Base-by-base conservation (phyloP, 2,329 filamentous ascomycete species). In the Dendryphion nanum region DNA sequence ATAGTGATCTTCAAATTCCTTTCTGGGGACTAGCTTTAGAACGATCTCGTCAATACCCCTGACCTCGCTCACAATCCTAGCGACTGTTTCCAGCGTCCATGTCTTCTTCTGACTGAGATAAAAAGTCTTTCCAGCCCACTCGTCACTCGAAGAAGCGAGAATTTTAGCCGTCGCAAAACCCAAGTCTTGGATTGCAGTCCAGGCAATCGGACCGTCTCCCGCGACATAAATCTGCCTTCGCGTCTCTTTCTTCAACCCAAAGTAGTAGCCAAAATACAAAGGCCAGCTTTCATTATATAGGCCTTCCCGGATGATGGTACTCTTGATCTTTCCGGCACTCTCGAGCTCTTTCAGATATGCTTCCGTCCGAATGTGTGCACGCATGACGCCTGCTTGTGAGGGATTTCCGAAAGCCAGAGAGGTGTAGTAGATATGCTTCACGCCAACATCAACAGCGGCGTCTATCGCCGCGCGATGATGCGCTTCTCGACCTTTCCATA, bases 261-360 rank as follows among this genome's bases (percentile, higher is more conserved):
- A 62, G 33, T 67, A 73, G 37, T 73, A 69, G 0, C 71, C 70
- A 15, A 73, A 61, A 41, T 73, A 73, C 15, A 74, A 46, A 5
- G 70, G 71, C 71, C 71, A 74, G 37, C 59, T 66, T 51, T 73
- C 70, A 31, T 67, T 71, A 38, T 73, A 72, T 38, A 73, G 36
- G 0, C 71, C 71, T 41, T 73, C 68, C 1, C 71, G 51, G 1
- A 74, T 51, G 4, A 72, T 50, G 1, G 69, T 72, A 6, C 16
- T 10, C 18, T 33, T 33, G 4, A 17, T 40, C 6, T 48, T 53
- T 0, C 35, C 42, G 10, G 42, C 24, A 4, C 55, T 47, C 12
- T 56, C 53, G 4, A 64, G 26, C 14, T 57, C 51, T 2, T 51
- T 40, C 35, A 74, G 45, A 33, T 68, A 70, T 13, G 48, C 48